Conservation (phyloP, 345 rosid genomes). For the Kandelia obovata region DNA sequence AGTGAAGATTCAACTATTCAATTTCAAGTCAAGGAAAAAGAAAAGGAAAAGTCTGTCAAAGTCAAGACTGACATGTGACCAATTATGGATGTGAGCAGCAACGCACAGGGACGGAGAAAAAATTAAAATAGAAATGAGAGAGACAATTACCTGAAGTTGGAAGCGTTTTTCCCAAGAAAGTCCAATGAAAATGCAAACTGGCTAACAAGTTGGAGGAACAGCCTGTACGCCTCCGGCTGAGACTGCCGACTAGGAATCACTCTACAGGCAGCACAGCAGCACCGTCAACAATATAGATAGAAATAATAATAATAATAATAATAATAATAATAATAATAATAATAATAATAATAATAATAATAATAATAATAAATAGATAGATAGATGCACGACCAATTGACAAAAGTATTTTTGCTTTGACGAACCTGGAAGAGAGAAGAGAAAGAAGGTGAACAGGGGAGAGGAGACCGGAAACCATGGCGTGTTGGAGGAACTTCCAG, state of each 20-base stretch:
- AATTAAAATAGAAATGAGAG: too few species aligned
- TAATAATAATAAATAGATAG: neutral
- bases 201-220: slow-evolving; percentile 47
- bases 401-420: too few species aligned
- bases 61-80: too few species aligned
- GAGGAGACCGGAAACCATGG: slow-evolving; percentile 41
- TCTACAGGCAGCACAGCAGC: slow-evolving; percentile 17
- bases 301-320: neutral
- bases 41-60: too few species aligned
- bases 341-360: neutral
- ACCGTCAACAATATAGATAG: neutral
- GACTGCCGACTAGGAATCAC: slow-evolving; percentile 45
- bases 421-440: slow-evolving; percentile 44
- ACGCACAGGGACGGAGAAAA: too few species aligned
- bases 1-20: too few species aligned
- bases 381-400: too few species aligned
- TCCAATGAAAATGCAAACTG: slow-evolving; percentile 40
- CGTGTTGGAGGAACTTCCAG: slow-evolving; percentile 53
- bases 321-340: neutral
- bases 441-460: slow-evolving; percentile 50
- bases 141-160: slow-evolving; percentile 32
- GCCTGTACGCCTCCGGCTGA: slow-evolving; percentile 53
- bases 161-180: slow-evolving; percentile 17
- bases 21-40: too few species aligned
- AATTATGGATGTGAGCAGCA: too few species aligned